These are phyloP conservation scores for Blastobotrys illinoisensis DNA, from an alignment of 1,139 yeast genomes.

Conservation along the genomic window DNA sequence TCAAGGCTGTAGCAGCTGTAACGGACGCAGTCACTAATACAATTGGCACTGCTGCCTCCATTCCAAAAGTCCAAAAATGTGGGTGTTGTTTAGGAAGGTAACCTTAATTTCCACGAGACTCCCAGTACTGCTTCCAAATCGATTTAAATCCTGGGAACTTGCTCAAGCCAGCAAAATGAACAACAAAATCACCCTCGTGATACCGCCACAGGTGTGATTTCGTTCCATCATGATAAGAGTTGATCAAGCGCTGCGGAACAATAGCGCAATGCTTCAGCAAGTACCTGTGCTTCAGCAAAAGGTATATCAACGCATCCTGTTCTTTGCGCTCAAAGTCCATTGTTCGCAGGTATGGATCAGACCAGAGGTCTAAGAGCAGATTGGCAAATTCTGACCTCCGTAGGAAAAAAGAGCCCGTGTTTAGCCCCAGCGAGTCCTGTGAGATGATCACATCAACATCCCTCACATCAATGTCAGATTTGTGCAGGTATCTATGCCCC, in stretches of 20 bases:
- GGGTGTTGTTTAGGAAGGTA: not conserved
- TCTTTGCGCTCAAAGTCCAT: constrained; percentile 19
- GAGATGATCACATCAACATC: constrained; percentile 25
- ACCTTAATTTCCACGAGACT: not conserved
- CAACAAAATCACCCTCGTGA: constrained; percentile 24
- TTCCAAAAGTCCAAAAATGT: not conserved
- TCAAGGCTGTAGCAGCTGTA: not conserved
- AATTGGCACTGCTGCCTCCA: not conserved
- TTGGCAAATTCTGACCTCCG: constrained; percentile 25
- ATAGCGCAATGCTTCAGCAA: constrained; percentile 30
- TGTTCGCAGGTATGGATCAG: constrained; percentile 16
- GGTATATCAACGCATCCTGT: constrained; percentile 24
- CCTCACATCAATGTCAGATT: constrained; percentile 17
- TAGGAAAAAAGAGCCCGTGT: constrained; percentile 36
- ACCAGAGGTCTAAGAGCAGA: constrained; percentile 24
- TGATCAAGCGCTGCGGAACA: constrained; percentile 33
- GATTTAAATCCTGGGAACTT: constrained; percentile 1
- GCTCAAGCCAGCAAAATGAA: constrained; percentile 27
- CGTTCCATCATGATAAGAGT: constrained; percentile 26
- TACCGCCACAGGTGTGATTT: constrained; percentile 19
- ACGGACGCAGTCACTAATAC: not conserved
- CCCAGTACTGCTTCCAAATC: constrained; percentile 7
- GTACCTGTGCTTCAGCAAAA: constrained; percentile 20
- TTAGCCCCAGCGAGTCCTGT: constrained; percentile 32
- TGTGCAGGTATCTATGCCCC: constrained; percentile 18